Percentiles rank a stretch among this genome's conserved stretches.
Conservation (phyloP, 805 yeast species). For the Grigorovia transvaalensis region DNA sequence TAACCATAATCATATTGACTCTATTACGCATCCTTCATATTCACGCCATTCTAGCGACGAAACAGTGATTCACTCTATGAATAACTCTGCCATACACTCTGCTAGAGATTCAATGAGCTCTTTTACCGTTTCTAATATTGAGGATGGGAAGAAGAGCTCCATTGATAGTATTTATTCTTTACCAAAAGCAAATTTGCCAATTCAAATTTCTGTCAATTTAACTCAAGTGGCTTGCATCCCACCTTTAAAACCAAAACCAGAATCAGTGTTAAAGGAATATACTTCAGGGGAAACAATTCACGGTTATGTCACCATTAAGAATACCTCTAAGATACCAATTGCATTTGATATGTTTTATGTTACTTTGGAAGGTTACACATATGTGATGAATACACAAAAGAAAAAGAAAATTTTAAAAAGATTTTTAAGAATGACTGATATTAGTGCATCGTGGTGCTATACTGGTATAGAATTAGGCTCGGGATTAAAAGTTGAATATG, state of each 20-base stretch:
- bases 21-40: not conserved
- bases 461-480: constrained; percentile 38
- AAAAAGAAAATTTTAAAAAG: constrained; percentile 20
- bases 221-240: constrained; percentile 16
- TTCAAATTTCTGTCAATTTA: constrained; percentile 16
- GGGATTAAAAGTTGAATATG: constrained; percentile 26
- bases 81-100: not conserved
- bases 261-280: constrained; percentile 35
- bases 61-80: not conserved
- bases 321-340: constrained; percentile 32
- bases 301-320: constrained; percentile 39
- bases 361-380: constrained; percentile 42
- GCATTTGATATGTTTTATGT: constrained; percentile 51
- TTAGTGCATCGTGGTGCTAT: constrained; percentile 41
- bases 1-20: too few species aligned
- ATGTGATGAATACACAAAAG: constrained; percentile 12
- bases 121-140: constrained; percentile 2
- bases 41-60: not conserved
- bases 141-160: constrained; percentile 8
- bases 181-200: constrained; percentile 11
- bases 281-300: constrained; percentile 45
- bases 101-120: not conserved
- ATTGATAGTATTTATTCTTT: constrained; percentile 18
- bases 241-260: constrained; percentile 17
- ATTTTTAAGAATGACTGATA: constrained; percentile 41